Conservation (phyloP, 106 monocot genomes). For the Dendrobium nobile region DNA sequence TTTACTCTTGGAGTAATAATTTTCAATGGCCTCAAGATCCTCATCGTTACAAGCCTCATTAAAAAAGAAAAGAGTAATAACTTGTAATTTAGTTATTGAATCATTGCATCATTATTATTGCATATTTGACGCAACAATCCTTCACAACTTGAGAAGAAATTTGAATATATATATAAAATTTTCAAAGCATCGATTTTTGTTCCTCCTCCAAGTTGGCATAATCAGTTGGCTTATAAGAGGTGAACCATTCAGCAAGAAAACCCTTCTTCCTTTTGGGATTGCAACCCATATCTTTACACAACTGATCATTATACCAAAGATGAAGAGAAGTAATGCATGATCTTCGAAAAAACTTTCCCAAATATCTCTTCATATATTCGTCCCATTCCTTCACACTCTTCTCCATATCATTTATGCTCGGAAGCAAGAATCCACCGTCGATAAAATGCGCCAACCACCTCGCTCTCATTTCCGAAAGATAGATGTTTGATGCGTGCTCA, state of each 20-base stretch:
- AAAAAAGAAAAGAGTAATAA: no score
- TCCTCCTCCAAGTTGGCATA: slow-evolving; percentile 20
- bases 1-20: no score
- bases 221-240: slow-evolving; percentile 53
- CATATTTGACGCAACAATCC: no score
- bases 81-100: no score
- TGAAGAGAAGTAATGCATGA: not conserved
- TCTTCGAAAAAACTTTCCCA: not conserved
- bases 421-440: no score
- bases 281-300: slow-evolving; percentile 59
- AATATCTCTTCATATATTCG: not conserved
- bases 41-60: no score
- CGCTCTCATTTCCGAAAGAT: slow-evolving; percentile 46
- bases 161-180: not conserved
- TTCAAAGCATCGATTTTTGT: not conserved
- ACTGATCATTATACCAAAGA: slow-evolving; percentile 56
- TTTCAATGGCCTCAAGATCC: no score
- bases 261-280: slow-evolving; percentile 8
- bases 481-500: slow-evolving; percentile 38
- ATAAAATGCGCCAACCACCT: no score
- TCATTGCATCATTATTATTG: no score
- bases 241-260: slow-evolving; percentile 45
- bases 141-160: no score
- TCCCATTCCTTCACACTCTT: not conserved
- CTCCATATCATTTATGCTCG: no score